Evolutionary conservation across 176 grass and related monocot genomes (phyloP).

Genomic region (Aegilops sharonensis): DNA sequence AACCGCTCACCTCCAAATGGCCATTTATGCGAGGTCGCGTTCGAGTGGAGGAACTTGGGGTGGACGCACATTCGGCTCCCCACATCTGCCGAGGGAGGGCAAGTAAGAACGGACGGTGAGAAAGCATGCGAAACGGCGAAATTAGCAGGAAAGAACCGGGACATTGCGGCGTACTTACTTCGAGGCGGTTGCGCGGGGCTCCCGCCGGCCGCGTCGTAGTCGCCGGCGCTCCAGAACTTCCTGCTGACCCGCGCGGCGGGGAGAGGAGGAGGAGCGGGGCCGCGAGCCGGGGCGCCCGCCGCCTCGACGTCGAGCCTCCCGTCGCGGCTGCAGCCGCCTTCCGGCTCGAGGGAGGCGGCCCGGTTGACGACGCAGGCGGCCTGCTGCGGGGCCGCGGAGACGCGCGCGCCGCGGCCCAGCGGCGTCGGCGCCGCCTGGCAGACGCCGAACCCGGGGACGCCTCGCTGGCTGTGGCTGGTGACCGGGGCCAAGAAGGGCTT

Average conservation of each 20-base stretch:
- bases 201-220: conserved; percentile 29
- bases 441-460: neutral
- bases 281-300: neutral
- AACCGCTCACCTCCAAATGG: conserved; percentile 56
- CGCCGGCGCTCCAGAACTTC: conserved; percentile 67
- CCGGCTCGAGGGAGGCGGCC: conserved; percentile 1
- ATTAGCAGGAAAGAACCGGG: neutral
- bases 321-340: neutral
- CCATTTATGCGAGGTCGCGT: conserved; percentile 75
- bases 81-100: conserved; percentile 19
- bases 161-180: conserved; percentile 8
- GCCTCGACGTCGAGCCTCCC: neutral
- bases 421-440: neutral
- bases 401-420: neutral
- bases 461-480: conserved; percentile 15
- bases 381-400: neutral
- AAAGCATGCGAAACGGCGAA: neutral
- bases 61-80: conserved; percentile 55
- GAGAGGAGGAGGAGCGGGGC: neutral
- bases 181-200: conserved; percentile 10
- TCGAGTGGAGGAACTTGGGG: conserved; percentile 73
- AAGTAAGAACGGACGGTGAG: neutral
- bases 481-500: conserved; percentile 45
- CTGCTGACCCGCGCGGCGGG: conserved; percentile 7
- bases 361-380: conserved; percentile 23